Percentiles rank a stretch among this genome's conserved stretches.
Evolutionary conservation across 1,284 basidiomycete species (phyloP).

Genomic region (Pholiota adiposa): DNA sequence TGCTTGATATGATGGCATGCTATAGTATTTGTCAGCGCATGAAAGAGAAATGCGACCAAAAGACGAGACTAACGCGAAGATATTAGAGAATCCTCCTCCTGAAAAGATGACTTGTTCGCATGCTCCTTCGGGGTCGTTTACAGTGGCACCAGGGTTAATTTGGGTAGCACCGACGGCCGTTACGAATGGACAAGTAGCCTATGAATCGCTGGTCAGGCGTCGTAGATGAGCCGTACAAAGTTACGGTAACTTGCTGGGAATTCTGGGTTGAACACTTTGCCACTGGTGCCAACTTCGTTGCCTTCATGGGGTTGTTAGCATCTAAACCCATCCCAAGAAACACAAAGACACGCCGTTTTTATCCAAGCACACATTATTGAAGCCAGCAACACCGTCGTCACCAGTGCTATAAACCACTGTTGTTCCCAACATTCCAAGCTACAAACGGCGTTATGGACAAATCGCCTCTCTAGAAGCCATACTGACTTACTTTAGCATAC

Average conservation of each 20-base stretch:
- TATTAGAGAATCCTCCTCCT: conserved; percentile 58
- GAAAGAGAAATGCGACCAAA: background rate
- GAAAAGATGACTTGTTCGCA: conserved; percentile 45
- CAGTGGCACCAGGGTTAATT: conserved; percentile 43
- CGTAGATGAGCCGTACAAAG: conserved; percentile 11
- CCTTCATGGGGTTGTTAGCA: conserved; percentile 5
- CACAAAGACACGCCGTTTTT: conserved; percentile 25
- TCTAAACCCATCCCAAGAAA: background rate
- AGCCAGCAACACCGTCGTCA: conserved; percentile 56
- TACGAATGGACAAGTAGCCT: conserved; percentile 54
- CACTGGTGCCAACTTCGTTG: conserved; percentile 17
- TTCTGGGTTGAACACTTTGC: conserved; percentile 44
- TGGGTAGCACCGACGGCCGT: conserved; percentile 59
- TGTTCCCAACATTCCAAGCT: conserved; percentile 49
- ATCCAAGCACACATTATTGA: conserved; percentile 43
- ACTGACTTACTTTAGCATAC: conserved; percentile 43
- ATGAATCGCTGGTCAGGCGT: conserved; percentile 22
- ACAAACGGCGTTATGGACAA: background rate
- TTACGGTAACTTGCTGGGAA: conserved; percentile 36
- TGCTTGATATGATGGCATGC: conserved; percentile 26
- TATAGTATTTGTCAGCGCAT: background rate
- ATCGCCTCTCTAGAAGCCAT: background rate
- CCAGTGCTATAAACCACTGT: conserved; percentile 57
- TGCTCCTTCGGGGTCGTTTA: conserved; percentile 41
- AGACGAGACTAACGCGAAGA: conserved; percentile 31